Percentiles rank a stretch among this genome's conserved stretches.
These are phyloP conservation scores for Chaetomiaceae sp. DNA, from an alignment of 2,329 filamentous ascomycete genomes.

Conservation along the genomic window DNA sequence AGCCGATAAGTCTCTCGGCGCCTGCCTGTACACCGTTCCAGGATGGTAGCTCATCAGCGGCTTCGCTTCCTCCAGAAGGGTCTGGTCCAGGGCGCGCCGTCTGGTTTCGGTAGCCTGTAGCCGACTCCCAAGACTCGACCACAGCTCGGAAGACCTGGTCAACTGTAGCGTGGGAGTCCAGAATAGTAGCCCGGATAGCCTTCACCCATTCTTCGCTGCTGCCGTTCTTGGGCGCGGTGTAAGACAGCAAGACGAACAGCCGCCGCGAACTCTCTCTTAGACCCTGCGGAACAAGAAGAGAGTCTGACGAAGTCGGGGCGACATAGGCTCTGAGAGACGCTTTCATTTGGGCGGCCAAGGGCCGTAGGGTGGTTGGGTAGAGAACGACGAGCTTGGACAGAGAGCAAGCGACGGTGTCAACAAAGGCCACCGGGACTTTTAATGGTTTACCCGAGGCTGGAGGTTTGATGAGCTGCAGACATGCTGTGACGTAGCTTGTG, in stretches of 20 bases:
- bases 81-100: conserved; percentile 43
- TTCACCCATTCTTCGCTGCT: conserved; percentile 75
- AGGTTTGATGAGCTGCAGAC: conserved; percentile 60
- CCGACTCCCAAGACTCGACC: conserved; percentile 75
- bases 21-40: conserved; percentile 78
- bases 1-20: conserved; percentile 60
- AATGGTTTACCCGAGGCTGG: conserved; percentile 36
- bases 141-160: conserved; percentile 76
- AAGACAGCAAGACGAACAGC: conserved; percentile 67
- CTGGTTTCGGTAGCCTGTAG: conserved; percentile 45
- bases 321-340: conserved; percentile 56
- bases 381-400: conserved; percentile 69
- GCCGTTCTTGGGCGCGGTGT: conserved; percentile 76
- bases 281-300: conserved; percentile 44
- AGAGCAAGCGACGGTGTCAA: conserved; percentile 66
- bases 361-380: conserved; percentile 79
- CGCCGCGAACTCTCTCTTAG: conserved; percentile 57
- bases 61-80: conserved; percentile 44
- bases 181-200: conserved; percentile 57
- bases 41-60: conserved; percentile 50
- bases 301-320: conserved; percentile 57
- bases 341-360: conserved; percentile 65
- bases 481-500: conserved; percentile 67
- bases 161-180: conserved; percentile 63
- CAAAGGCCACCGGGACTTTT: conserved; percentile 45